A percentile compares a stretch with the other conserved stretches of the same genome.
Evolutionary conservation across 331 rosid species (phyloP).

Genomic region (Prunus yedoensis): DNA sequence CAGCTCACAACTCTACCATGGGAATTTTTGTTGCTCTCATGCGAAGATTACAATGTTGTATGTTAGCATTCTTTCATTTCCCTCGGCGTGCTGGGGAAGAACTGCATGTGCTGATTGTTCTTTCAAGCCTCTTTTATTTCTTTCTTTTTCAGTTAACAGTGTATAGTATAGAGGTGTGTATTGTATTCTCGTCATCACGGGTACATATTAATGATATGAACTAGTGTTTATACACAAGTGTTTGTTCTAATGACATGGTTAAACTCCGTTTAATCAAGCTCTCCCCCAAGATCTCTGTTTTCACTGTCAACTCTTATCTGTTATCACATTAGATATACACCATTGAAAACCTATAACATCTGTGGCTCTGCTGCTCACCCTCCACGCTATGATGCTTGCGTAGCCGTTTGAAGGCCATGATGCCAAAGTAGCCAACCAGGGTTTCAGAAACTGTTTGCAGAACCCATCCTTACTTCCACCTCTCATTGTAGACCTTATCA

Average conservation of each 20-base stretch:
- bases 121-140: neutral
- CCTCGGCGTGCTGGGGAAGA: neutral
- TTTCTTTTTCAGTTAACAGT: neutral
- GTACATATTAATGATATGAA: neutral
- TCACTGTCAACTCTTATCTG: neutral
- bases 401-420: neutral
- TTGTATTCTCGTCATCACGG: neutral
- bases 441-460: too few relatives aligned
- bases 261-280: neutral
- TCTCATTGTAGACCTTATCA: too few relatives aligned
- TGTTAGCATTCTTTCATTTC: slow-evolving; percentile 21
- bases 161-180: neutral
- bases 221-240: neutral
- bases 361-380: neutral
- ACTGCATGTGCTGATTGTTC: slow-evolving; percentile 2
- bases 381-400: neutral
- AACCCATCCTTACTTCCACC: too few relatives aligned
- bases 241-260: neutral
- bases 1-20: slow-evolving; percentile 4
- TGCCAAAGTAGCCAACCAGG: neutral
- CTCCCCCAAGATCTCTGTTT: neutral
- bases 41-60: neutral
- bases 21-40: neutral
- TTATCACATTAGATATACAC: too few relatives aligned
- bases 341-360: too few relatives aligned